Evolutionary conservation across 192 early-diverging fungal genomes (phyloP).

Genomic region (Coemansia sp.): DNA sequence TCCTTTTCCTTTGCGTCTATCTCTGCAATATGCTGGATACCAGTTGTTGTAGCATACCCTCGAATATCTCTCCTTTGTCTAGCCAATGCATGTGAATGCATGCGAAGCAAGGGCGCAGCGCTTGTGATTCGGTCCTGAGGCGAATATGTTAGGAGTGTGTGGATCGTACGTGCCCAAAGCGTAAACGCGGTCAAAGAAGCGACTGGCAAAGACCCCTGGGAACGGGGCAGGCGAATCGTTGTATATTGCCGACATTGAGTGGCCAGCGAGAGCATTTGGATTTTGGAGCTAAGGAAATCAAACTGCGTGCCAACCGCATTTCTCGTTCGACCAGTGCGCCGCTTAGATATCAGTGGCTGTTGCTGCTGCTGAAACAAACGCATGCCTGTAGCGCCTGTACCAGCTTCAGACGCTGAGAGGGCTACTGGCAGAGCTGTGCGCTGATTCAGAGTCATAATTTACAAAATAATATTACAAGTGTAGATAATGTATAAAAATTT

Average conservation of each 20-base stretch:
- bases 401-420: neutral
- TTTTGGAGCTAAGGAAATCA: constrained; percentile 32
- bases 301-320: constrained; percentile 15
- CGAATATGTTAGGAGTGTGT: constrained; percentile 37
- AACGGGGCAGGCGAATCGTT: constrained; percentile 28
- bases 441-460: no score
- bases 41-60: neutral
- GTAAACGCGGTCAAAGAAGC: constrained; percentile 36
- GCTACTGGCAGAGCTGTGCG: no score
- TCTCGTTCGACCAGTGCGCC: constrained; percentile 24
- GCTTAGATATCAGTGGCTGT: constrained; percentile 6
- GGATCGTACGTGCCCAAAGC: constrained; percentile 42
- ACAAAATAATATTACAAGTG: no score
- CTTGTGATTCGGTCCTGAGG: constrained; percentile 44
- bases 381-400: neutral
- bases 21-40: neutral
- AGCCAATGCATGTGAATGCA: neutral
- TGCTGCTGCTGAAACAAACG: constrained; percentile 10
- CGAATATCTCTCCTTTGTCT: neutral
- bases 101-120: constrained; percentile 28
- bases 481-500: no score
- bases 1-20: constrained; percentile 11
- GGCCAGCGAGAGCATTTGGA: constrained; percentile 46
- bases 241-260: constrained; percentile 40
- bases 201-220: constrained; percentile 38